A percentile compares a stretch with the other conserved stretches of the same genome.
Conservation (phyloP, 306 rosid species). For the Dryas drummondii region DNA sequence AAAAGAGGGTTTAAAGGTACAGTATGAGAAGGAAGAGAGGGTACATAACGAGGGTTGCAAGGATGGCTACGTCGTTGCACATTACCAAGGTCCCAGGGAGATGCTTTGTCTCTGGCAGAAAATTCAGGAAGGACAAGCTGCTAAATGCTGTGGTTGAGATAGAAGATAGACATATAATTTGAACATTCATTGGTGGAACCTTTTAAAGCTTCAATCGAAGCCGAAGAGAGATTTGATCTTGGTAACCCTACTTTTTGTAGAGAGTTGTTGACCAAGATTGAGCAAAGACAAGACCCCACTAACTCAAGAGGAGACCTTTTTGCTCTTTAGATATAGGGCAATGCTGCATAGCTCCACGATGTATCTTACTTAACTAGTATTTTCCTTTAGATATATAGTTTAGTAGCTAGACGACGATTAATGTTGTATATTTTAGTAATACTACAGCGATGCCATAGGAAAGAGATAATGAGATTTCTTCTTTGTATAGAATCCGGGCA, state of each 20-base stretch:
- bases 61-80: constrained; percentile 90
- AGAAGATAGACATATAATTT: constrained; percentile 25
- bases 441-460: not conserved
- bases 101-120: constrained; percentile 96
- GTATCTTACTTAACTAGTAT: no score
- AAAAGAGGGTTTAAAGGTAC: constrained; percentile 63
- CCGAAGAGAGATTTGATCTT: constrained; percentile 11
- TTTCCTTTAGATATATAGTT: no score
- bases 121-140: constrained; percentile 63
- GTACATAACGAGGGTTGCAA: constrained; percentile 74
- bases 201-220: constrained; percentile 7
- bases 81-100: constrained; percentile 97
- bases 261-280: constrained; percentile 13
- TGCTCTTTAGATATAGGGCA: not conserved
- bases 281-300: constrained; percentile 6
- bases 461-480: not conserved
- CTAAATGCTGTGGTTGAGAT: constrained; percentile 69
- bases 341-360: no score
- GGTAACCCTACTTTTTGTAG: constrained; percentile 17
- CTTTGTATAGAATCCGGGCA: constrained; percentile 9
- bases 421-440: no score
- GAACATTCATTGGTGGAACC: not conserved
- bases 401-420: no score
- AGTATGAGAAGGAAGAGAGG: constrained; percentile 66
- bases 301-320: constrained; percentile 6